Evolutionary conservation across 2,329 filamentous ascomycete genomes (phyloP).

Genomic region (Alternaria ventricosa): DNA sequence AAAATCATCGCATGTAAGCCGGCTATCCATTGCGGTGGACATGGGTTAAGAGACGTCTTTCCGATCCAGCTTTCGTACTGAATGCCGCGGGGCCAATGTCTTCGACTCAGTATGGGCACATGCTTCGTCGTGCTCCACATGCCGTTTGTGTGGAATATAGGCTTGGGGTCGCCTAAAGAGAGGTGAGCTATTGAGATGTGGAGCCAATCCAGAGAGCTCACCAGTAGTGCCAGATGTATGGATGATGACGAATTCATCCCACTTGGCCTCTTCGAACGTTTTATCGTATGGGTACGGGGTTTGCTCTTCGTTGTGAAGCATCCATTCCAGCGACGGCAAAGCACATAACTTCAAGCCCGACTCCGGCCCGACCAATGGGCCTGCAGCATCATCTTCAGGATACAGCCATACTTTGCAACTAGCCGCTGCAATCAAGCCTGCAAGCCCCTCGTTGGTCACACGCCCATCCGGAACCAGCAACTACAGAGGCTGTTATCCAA

Average conservation of each 20-base stretch:
- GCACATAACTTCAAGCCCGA: background rate
- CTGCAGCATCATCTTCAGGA: background rate
- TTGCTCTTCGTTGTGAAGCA: background rate
- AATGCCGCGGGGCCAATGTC: constrained; percentile 22
- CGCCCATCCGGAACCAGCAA: background rate
- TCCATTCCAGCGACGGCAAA: background rate
- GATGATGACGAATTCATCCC: constrained; percentile 22
- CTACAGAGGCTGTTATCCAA: background rate
- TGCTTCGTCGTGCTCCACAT: background rate
- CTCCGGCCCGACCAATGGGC: background rate
- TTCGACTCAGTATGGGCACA: constrained; percentile 1
- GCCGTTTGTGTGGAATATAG: background rate
- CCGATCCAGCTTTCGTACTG: constrained; percentile 20
- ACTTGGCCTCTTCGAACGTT: constrained; percentile 19
- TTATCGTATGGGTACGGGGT: constrained; percentile 14
- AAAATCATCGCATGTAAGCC: constrained; percentile 16
- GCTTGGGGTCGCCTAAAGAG: background rate
- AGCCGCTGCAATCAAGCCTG: background rate
- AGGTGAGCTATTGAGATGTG: background rate
- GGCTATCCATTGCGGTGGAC: constrained; percentile 26
- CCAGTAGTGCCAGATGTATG: constrained; percentile 29
- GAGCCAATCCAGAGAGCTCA: background rate
- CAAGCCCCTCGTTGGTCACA: background rate
- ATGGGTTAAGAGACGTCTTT: constrained; percentile 13
- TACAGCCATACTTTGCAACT: background rate